A percentile compares a stretch with the other conserved stretches of the same genome.
Evolutionary conservation across 2,329 filamentous ascomycete genomes (phyloP).

Genomic region (Furcasterigmium furcatum): DNA sequence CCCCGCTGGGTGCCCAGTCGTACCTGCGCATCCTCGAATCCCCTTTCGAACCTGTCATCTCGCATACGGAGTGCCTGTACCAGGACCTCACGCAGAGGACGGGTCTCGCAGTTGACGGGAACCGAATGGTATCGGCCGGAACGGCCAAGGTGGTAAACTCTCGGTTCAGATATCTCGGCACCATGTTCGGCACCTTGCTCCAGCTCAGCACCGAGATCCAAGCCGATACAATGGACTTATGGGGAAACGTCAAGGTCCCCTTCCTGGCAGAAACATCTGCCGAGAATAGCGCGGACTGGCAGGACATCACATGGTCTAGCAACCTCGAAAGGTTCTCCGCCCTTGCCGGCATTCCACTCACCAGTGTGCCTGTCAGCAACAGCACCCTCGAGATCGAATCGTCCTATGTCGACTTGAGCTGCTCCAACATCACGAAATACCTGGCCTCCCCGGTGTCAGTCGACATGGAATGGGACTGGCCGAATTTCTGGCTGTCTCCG

Average conservation of each 20-base stretch:
- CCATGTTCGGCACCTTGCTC: slow-evolving; percentile 13
- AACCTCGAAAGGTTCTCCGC: neutral
- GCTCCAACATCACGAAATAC: slow-evolving; percentile 1
- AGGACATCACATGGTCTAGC: neutral
- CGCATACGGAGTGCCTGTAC: neutral
- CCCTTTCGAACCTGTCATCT: neutral
- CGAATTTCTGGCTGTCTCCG: neutral
- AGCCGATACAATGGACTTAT: slow-evolving; percentile 17
- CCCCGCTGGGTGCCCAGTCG: slow-evolving; percentile 23
- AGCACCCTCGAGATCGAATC: slow-evolving; percentile 5
- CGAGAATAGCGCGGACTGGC: neutral
- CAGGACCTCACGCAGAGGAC: slow-evolving; percentile 2
- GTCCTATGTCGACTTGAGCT: slow-evolving; percentile 5
- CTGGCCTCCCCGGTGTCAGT: neutral
- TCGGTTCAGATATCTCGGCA: neutral
- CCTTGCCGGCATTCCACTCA: slow-evolving; percentile 2
- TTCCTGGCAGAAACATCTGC: slow-evolving; percentile 1
- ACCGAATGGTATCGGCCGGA: neutral
- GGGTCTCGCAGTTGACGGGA: neutral
- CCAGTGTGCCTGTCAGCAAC: neutral
- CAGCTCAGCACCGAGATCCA: slow-evolving; percentile 15
- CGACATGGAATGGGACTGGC: neutral
- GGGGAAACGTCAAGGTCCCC: slow-evolving; percentile 23
- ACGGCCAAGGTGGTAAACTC: neutral
- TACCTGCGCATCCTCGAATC: slow-evolving; percentile 16